These are phyloP conservation scores for Tagetes erecta DNA, from an alignment of 129 eudicot species.

Conservation along the genomic window DNA sequence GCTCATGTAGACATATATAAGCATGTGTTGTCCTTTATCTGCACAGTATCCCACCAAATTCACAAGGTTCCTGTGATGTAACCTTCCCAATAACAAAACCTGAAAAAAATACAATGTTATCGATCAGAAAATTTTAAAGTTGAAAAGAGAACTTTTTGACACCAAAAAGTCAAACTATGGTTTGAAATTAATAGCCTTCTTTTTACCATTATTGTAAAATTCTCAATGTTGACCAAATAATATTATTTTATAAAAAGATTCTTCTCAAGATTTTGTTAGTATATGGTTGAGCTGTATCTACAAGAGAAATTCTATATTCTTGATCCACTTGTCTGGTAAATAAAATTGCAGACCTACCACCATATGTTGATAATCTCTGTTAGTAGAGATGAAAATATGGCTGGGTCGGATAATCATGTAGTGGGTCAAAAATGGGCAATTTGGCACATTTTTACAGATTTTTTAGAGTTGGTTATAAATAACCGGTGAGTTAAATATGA, in stretches of 20 bases:
- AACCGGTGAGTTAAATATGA: background rate
- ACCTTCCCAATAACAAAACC: constrained; percentile 87
- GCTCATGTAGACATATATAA: constrained; percentile 90
- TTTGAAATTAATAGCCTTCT: background rate
- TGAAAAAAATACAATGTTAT: constrained; percentile 25
- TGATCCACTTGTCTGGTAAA: constrained; percentile 23
- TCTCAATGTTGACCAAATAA: background rate
- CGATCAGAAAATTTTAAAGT: background rate
- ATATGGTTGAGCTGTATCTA: constrained; percentile 14
- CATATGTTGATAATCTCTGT: background rate
- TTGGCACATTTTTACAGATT: background rate
- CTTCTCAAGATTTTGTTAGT: background rate
- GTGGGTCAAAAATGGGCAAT: background rate
- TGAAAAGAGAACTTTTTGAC: background rate
- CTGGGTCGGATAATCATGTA: background rate
- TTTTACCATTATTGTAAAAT: constrained; percentile 1
- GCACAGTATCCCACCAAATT: constrained; percentile 93
- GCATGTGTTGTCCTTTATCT: constrained; percentile 90
- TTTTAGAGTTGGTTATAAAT: background rate
- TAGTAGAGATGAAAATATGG: background rate
- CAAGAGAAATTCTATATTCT: background rate
- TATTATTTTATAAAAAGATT: background rate
- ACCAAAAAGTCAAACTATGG: constrained; percentile 2
- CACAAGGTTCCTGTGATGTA: constrained; percentile 95
- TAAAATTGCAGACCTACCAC: constrained; percentile 24